phyloP scores from a whole-genome alignment of 306 rosid genomes.

The Senna siamea region DNA sequence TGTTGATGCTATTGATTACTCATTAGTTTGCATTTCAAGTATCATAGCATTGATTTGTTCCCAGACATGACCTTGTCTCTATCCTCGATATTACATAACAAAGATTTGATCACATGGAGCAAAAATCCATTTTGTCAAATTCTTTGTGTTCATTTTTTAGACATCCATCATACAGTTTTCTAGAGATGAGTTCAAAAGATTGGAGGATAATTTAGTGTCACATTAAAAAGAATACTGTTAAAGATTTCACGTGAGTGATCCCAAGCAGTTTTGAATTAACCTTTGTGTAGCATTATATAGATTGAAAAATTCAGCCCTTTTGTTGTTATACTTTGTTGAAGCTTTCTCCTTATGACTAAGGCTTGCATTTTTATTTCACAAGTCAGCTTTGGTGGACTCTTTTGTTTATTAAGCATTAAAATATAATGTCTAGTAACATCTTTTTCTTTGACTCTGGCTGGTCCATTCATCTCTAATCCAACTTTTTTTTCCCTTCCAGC shows the following conservation, averaged over 20 bases:
- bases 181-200: slow-evolving; percentile 13
- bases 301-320: slow-evolving; percentile 27
- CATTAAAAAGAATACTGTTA: slow-evolving; percentile 19
- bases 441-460: not conserved
- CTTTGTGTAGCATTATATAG: slow-evolving; percentile 26
- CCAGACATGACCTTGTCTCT: not conserved
- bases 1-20: slow-evolving; percentile 30
- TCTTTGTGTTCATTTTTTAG: slow-evolving; percentile 10
- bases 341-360: slow-evolving; percentile 32
- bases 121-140: slow-evolving; percentile 8
- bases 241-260: slow-evolving; percentile 9
- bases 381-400: slow-evolving; percentile 12
- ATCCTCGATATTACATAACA: slow-evolving; percentile 26
- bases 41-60: slow-evolving; percentile 26
- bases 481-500: slow-evolving; percentile 54
- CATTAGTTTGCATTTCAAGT: slow-evolving; percentile 31
- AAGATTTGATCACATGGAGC: slow-evolving; percentile 29
- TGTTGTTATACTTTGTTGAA: slow-evolving; percentile 5
- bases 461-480: slow-evolving; percentile 33
- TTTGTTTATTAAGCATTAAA: slow-evolving; percentile 22
- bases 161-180: slow-evolving; percentile 30
- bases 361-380: slow-evolving; percentile 2
- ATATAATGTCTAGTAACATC: not conserved
- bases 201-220: slow-evolving; percentile 27
- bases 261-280: slow-evolving; percentile 13